Conservation (phyloP, 2,329 filamentous ascomycete species). For the Penicillium sp. region DNA sequence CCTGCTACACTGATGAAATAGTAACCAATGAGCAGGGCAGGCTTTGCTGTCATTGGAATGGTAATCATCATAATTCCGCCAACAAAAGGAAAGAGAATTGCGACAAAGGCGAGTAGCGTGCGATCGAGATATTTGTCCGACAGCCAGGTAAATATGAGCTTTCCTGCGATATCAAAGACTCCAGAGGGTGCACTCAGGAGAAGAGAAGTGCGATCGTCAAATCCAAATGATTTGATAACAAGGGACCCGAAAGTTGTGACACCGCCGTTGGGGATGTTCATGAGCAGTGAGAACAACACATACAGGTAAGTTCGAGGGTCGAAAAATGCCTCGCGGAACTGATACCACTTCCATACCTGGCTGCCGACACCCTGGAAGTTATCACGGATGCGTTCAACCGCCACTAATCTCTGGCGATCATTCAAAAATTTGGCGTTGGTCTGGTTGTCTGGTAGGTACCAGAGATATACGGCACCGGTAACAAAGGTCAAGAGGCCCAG, state of each 20-base stretch:
- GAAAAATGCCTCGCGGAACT: constrained; percentile 18
- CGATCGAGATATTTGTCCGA: constrained; percentile 15
- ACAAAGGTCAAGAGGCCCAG: constrained; percentile 15
- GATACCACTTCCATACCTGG: constrained; percentile 13
- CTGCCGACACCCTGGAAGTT: constrained; percentile 21
- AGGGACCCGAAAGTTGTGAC: constrained; percentile 24
- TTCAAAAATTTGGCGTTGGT: constrained; percentile 15
- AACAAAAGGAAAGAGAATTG: constrained; percentile 28
- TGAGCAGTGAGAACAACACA: constrained; percentile 11
- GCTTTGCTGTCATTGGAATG: constrained; percentile 26
- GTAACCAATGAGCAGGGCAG: constrained; percentile 38
- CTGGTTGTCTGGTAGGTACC: constrained; percentile 18
- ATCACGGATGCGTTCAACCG: constrained; percentile 17
- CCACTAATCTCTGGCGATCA: constrained; percentile 12
- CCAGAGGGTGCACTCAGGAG: constrained; percentile 14
- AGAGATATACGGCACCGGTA: constrained; percentile 9
- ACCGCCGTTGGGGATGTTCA: constrained; percentile 22
- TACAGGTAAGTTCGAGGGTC: constrained; percentile 18
- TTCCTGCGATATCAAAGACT: constrained; percentile 7
- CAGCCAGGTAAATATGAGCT: constrained; percentile 15
- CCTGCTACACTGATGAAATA: constrained; percentile 41
- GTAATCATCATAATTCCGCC: constrained; percentile 26
- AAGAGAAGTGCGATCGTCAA: constrained; percentile 4
- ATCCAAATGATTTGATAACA: constrained; percentile 20
- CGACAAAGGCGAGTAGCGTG: constrained; percentile 18